A percentile compares a stretch with the other conserved stretches of the same genome.
These are phyloP conservation scores for Zygoascus flipseniorum DNA, from an alignment of 805 yeast genomes.

Conservation along the genomic window DNA sequence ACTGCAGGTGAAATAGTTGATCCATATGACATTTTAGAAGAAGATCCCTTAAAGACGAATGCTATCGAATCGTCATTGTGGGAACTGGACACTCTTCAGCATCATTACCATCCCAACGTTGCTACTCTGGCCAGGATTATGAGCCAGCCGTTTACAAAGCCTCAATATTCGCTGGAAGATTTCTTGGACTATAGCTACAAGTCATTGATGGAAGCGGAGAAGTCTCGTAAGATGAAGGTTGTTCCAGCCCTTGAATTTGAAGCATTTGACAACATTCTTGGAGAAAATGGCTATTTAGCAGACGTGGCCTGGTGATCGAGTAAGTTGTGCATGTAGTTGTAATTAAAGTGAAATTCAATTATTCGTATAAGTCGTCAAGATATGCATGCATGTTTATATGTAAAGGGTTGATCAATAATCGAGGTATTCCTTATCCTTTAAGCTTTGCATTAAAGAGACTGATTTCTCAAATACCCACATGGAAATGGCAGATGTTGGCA, in stretches of 20 bases:
- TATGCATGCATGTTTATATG: neutral
- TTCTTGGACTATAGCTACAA: conserved; percentile 86
- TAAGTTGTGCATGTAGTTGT: no score
- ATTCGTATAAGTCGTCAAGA: neutral
- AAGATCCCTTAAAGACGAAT: conserved; percentile 67
- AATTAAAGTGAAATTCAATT: neutral
- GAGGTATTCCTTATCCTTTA: neutral
- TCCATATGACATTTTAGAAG: conserved; percentile 55
- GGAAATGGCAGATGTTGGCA: conserved; percentile 60
- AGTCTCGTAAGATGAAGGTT: conserved; percentile 24
- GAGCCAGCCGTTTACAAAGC: conserved; percentile 82
- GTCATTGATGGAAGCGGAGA: conserved; percentile 51
- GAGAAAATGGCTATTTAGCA: conserved; percentile 3
- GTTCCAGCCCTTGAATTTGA: conserved; percentile 62
- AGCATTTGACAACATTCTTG: conserved; percentile 15
- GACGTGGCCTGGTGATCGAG: neutral
- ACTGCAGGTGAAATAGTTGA: conserved; percentile 35
- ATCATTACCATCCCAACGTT: conserved; percentile 92
- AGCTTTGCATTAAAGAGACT: conserved; percentile 5
- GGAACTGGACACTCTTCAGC: conserved; percentile 75
- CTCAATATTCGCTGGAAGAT: conserved; percentile 83
- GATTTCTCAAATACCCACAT: conserved; percentile 52
- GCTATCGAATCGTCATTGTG: conserved; percentile 85
- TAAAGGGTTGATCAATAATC: neutral
- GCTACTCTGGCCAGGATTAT: conserved; percentile 85